These are phyloP conservation scores for Ulota crispa DNA, from an alignment of 225 moss, liverwort and hornwort genomes.

Conservation along the genomic window DNA sequence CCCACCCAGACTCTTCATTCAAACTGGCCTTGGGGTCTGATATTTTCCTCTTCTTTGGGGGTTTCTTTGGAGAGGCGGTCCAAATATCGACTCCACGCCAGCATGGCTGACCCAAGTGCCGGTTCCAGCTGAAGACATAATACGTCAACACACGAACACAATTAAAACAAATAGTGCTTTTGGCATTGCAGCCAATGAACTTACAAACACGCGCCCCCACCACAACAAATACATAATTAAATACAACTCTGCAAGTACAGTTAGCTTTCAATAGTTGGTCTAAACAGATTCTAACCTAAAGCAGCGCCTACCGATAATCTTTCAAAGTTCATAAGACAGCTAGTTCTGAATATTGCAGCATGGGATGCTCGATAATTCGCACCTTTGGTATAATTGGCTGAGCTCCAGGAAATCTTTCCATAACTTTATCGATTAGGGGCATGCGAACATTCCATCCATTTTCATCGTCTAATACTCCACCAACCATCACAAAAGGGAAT, in stretches of 20 bases:
- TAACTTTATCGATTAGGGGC: constrained; percentile 59
- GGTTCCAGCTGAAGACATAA: constrained; percentile 72
- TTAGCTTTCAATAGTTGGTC: constrained; percentile 1
- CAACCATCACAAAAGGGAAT: constrained; percentile 89
- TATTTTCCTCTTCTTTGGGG: not conserved
- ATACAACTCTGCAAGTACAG: constrained; percentile 4
- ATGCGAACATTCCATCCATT: constrained; percentile 80
- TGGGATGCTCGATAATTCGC: not conserved
- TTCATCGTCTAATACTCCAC: constrained; percentile 76
- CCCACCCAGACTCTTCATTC: not conserved
- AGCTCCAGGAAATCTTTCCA: constrained; percentile 66
- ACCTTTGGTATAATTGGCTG: constrained; percentile 71
- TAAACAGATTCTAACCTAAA: not conserved
- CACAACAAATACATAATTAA: not conserved
- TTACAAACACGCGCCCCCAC: not conserved
- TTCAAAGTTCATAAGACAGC: not conserved
- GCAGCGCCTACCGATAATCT: not conserved
- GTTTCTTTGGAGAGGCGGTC: constrained; percentile 26
- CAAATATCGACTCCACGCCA: constrained; percentile 77
- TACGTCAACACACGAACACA: not conserved
- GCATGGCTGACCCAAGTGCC: constrained; percentile 84
- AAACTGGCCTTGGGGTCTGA: not conserved
- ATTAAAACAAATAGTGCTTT: not conserved
- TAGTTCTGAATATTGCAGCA: constrained; percentile 9
- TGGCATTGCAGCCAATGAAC: not conserved